A percentile compares a stretch with the other conserved stretches of the same genome.
Conservation (phyloP, 768 basidiomycete genomes). For the Gymnopilus dilepis region DNA sequence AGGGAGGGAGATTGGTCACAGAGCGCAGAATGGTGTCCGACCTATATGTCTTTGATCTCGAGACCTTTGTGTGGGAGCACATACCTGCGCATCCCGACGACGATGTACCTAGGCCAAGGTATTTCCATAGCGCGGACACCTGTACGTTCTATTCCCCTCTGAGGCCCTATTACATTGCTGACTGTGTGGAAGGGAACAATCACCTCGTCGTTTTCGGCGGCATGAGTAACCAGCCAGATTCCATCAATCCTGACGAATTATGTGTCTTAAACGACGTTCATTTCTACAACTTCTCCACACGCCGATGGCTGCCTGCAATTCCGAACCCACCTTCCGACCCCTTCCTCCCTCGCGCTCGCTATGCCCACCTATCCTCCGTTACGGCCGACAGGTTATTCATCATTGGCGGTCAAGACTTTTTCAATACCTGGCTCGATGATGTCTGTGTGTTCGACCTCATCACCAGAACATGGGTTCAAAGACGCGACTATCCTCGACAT, state of each 20-base stretch:
- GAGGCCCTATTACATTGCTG: not conserved
- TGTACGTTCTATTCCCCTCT: slow-evolving; percentile 50
- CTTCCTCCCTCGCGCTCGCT: slow-evolving; percentile 81
- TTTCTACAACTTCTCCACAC: slow-evolving; percentile 77
- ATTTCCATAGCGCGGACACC: slow-evolving; percentile 93
- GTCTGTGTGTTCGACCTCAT: slow-evolving; percentile 87
- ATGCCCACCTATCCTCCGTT: slow-evolving; percentile 92
- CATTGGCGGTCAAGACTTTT: slow-evolving; percentile 94
- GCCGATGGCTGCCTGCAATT: slow-evolving; percentile 69
- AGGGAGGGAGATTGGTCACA: slow-evolving; percentile 89
- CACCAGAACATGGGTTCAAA: slow-evolving; percentile 76
- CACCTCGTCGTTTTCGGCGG: slow-evolving; percentile 94
- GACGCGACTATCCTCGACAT: slow-evolving; percentile 86
- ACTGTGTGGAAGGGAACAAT: slow-evolving; percentile 71
- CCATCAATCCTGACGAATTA: slow-evolving; percentile 75
- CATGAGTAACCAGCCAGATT: slow-evolving; percentile 83
- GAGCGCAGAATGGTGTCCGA: slow-evolving; percentile 90
- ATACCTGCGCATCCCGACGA: slow-evolving; percentile 65
- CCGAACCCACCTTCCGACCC: slow-evolving; percentile 47
- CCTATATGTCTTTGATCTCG: slow-evolving; percentile 88
- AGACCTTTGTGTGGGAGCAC: slow-evolving; percentile 81
- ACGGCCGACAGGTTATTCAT: slow-evolving; percentile 85
- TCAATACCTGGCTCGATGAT: slow-evolving; percentile 93
- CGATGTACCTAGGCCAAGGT: slow-evolving; percentile 80
- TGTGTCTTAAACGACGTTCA: slow-evolving; percentile 94